Percentiles rank a stretch among this genome's conserved stretches.
These are phyloP conservation scores for Chaetomium olivaceum DNA, from an alignment of 2,329 filamentous ascomycete species.

Conservation along the genomic window DNA sequence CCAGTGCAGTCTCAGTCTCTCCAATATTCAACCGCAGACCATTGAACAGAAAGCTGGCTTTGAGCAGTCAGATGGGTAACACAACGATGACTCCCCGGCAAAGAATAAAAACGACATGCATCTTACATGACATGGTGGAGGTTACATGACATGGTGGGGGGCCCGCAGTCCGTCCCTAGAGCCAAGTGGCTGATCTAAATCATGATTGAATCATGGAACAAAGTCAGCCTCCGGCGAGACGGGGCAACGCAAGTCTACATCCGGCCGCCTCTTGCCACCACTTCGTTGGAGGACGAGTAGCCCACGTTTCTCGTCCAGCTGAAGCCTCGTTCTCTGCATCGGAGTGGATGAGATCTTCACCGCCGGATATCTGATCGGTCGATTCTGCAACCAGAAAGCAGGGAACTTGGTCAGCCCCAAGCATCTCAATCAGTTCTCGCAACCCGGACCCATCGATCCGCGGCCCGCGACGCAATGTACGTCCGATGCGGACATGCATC, in stretches of 20 bases:
- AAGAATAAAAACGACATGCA: not conserved
- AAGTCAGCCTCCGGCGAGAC: not conserved
- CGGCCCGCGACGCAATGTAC: not conserved
- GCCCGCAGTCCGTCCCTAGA: not conserved
- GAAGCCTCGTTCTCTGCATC: not conserved
- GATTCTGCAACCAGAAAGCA: not conserved
- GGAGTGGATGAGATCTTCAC: not conserved
- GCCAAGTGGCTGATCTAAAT: not conserved
- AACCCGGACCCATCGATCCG: not conserved
- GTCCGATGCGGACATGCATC: conserved; percentile 1
- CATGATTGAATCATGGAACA: not conserved
- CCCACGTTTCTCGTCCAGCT: not conserved
- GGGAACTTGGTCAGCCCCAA: not conserved
- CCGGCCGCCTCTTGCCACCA: not conserved
- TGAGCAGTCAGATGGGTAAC: not conserved
- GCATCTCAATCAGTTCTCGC: not conserved
- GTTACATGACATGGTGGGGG: not conserved
- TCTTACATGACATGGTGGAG: not conserved
- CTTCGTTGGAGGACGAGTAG: not conserved
- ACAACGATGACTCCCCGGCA: not conserved
- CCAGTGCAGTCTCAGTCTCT: not conserved
- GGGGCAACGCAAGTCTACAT: not conserved
- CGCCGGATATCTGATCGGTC: not conserved
- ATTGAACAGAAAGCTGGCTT: not conserved
- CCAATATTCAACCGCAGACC: not conserved